Base-by-base conservation (phyloP, 345 rosid species). In the Zanthoxylum bungeanum region DNA sequence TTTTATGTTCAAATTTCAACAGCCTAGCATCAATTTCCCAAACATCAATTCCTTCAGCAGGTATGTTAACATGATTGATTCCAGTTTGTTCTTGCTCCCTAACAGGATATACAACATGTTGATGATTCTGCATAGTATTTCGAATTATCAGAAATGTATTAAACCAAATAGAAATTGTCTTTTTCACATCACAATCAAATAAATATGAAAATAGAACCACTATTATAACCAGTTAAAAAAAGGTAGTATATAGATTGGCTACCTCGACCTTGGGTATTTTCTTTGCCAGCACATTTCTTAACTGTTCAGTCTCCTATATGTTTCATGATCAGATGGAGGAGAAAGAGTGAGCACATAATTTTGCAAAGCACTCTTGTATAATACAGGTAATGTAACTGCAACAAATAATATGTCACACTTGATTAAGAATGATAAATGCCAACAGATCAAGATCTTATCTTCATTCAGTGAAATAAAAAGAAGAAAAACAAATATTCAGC, bases 11-110 rank as follows among this genome's bases (percentile, higher is more conserved):
- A 73, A 73, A 85, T 63, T 74, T 82, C 79, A 86, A 73, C 28
- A 77, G 60, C 77, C 72, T 73, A 12, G 76, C 68, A 80, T 84
- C 86, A 71, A 89, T 84, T 80, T 87, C 91, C 94, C 91, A 80
- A 67, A 80, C 88, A 78, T 85, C 87, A 25, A 66, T 71, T 66
- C 74, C 74, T 40, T 84, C 85, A 69, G 78, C 60, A 39, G 85
- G 87, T 39, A 82, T 64, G 27, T 58, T 65, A 34, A 77, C 78
- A 71, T 55, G 84, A 74, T 55, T 66, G 47, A 39, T 75, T 73
- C 80, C 78, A 37, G 70, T 67, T 76, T 70, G 73, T 70, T 75
- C 83, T 60, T 58, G 79, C 71, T 68, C 77, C 71, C n/a, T 40
- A 59, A 50, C 72, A 31, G 76, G 79, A 74, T 72, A 60, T 37